phyloP scores from a whole-genome alignment of 2,329 filamentous ascomycete species.

The Phaeosphaeriaceae sp. region DNA sequence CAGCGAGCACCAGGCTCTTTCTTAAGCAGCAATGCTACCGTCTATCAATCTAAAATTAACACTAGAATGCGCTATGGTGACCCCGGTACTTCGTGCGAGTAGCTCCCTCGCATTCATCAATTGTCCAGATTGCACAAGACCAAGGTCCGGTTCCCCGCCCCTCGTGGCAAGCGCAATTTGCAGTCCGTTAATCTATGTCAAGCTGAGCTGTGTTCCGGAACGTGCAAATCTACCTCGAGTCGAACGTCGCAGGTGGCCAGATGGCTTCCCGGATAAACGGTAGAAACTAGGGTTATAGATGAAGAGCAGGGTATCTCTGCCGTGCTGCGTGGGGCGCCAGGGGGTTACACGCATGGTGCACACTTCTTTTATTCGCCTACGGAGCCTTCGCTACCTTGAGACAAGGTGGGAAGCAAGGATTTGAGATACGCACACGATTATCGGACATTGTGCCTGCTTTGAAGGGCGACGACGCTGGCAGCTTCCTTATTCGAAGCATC shows the following conservation, averaged over 20 bases:
- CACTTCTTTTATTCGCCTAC: conserved; percentile 4
- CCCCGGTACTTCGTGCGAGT: not conserved
- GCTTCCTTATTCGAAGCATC: not conserved
- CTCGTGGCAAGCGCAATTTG: conserved; percentile 25
- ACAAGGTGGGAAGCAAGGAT: not conserved
- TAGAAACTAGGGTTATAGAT: conserved; percentile 11
- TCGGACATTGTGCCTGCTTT: not conserved
- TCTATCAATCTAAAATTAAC: conserved; percentile 25
- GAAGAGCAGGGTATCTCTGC: not conserved
- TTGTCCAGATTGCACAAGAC: conserved; percentile 18
- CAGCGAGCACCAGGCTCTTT: not conserved
- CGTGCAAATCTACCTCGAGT: conserved; percentile 1
- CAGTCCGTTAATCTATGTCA: conserved; percentile 10
- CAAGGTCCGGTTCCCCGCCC: conserved; percentile 25
- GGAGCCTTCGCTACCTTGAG: not conserved
- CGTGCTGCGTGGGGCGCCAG: not conserved
- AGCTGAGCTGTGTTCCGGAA: conserved; percentile 7
- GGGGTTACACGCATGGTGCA: not conserved
- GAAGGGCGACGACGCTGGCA: not conserved
- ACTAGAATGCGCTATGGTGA: not conserved
- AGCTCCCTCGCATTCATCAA: conserved; percentile 13
- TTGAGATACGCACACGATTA: not conserved
- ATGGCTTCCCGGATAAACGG: conserved; percentile 20
- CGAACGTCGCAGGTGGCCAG: conserved; percentile 1
- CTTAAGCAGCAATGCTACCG: conserved; percentile 19